These are phyloP conservation scores for Salix koriyanagi DNA, from an alignment of 345 rosid species.

Conservation along the genomic window DNA sequence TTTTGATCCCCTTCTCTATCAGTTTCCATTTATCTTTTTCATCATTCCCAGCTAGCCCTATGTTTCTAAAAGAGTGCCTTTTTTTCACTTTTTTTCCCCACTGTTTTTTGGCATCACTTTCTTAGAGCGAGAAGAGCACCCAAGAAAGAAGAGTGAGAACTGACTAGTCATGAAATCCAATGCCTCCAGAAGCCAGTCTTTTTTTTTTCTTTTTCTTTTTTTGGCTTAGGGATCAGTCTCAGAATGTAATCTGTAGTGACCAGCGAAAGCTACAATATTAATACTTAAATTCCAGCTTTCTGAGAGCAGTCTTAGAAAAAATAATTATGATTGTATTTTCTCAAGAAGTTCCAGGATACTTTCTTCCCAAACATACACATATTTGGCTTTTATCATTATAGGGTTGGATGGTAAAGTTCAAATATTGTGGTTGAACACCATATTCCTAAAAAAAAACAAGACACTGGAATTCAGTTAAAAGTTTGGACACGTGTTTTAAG, in stretches of 20 bases:
- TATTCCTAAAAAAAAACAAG: no score
- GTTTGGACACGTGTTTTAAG: background rate
- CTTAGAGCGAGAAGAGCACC: background rate
- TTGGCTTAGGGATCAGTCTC: background rate
- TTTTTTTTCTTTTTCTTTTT: no score
- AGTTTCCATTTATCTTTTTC: background rate
- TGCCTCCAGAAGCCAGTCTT: background rate
- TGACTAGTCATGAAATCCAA: background rate
- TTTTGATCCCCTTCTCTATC: no score
- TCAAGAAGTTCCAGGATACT: no score
- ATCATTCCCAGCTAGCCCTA: background rate
- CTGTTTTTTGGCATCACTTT: background rate
- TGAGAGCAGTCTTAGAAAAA: background rate
- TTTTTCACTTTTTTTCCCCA: no score
- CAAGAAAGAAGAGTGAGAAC: background rate
- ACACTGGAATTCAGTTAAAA: no score
- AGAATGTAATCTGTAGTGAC: background rate
- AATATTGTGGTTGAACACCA: no score
- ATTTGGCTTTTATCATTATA: no score
- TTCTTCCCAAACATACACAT: no score
- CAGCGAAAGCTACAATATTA: background rate
- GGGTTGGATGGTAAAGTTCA: no score
- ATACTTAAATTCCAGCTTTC: background rate
- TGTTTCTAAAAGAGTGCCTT: background rate
- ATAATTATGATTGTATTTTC: background rate